Conservation (phyloP, 2,329 filamentous ascomycete genomes). For the Diaporthe vexans region DNA sequence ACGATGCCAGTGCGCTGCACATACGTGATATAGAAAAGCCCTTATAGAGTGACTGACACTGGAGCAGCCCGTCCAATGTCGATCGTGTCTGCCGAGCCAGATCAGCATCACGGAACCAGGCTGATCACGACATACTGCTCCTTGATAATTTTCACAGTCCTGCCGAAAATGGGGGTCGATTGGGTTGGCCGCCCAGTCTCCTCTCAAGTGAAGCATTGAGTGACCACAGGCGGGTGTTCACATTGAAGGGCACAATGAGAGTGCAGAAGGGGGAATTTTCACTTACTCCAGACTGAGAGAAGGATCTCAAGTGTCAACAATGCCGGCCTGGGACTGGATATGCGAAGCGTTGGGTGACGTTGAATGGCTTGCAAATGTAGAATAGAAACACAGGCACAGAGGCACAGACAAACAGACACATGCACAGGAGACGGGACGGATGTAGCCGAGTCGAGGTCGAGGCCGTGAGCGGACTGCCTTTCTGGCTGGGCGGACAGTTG, state of each 20-base stretch:
- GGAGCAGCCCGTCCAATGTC: constrained; percentile 11
- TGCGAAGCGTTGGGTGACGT: constrained; percentile 15
- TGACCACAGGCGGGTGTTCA: background rate
- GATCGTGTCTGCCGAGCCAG: constrained; percentile 29
- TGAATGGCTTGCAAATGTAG: constrained; percentile 10
- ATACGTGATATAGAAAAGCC: constrained; percentile 15
- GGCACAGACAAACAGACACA: constrained; percentile 16
- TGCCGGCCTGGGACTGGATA: background rate
- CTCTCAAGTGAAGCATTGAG: background rate
- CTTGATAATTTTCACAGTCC: background rate
- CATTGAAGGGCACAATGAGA: constrained; percentile 4
- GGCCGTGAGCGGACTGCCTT: background rate
- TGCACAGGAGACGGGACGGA: constrained; percentile 24
- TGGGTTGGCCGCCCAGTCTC: background rate
- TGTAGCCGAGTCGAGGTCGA: constrained; percentile 31
- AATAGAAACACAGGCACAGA: constrained; percentile 29
- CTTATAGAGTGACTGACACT: background rate
- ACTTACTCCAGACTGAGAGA: constrained; percentile 15
- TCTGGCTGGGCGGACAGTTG: constrained; percentile 5
- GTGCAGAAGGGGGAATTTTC: background rate
- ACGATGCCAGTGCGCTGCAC: background rate
- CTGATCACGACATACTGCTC: background rate
- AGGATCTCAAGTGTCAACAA: background rate
- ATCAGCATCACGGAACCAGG: constrained; percentile 33
- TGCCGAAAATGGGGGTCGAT: background rate